Percentiles rank a stretch among this genome's conserved stretches.
These are phyloP conservation scores for Petasospora rhodanensis DNA, from an alignment of 1,139 yeast genomes.

Conservation along the genomic window DNA sequence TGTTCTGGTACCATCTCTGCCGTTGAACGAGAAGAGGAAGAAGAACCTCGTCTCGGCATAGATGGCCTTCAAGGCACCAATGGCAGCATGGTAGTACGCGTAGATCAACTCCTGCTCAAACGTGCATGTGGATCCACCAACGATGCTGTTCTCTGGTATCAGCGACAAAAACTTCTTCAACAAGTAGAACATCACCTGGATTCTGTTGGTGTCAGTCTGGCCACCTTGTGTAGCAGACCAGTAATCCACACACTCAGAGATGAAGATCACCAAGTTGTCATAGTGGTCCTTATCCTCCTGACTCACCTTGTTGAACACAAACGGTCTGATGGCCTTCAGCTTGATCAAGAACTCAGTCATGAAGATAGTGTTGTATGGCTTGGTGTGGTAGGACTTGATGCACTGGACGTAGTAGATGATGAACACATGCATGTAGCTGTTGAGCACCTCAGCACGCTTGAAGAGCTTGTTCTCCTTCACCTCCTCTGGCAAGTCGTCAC, in stretches of 20 bases:
- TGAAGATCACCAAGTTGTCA: slow-evolving; percentile 16
- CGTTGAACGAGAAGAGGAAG: slow-evolving; percentile 34
- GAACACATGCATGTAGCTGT: slow-evolving; percentile 20
- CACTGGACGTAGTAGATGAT: slow-evolving; percentile 24
- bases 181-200: slow-evolving; percentile 23
- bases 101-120: slow-evolving; percentile 25
- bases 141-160: slow-evolving; percentile 18
- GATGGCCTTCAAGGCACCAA: slow-evolving; percentile 27
- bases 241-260: slow-evolving; percentile 12
- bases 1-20: slow-evolving; percentile 27
- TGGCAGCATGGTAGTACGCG: slow-evolving; percentile 31
- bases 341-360: slow-evolving; percentile 18
- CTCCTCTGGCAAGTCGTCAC: slow-evolving; percentile 11
- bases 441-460: slow-evolving; percentile 18
- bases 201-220: slow-evolving; percentile 15
- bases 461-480: slow-evolving; percentile 12
- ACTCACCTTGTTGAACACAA: slow-evolving; percentile 15
- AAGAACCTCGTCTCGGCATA: slow-evolving; percentile 37
- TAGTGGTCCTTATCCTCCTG: slow-evolving; percentile 11
- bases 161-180: slow-evolving; percentile 22
- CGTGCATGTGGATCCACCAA: slow-evolving; percentile 3
- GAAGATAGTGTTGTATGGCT: slow-evolving; percentile 19
- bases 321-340: slow-evolving; percentile 10
- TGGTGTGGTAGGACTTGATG: slow-evolving; percentile 23
- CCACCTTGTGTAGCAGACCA: slow-evolving; percentile 11